Base-by-base conservation (phyloP, 2,329 filamentous ascomycete species). In the Venturia nashicola region DNA sequence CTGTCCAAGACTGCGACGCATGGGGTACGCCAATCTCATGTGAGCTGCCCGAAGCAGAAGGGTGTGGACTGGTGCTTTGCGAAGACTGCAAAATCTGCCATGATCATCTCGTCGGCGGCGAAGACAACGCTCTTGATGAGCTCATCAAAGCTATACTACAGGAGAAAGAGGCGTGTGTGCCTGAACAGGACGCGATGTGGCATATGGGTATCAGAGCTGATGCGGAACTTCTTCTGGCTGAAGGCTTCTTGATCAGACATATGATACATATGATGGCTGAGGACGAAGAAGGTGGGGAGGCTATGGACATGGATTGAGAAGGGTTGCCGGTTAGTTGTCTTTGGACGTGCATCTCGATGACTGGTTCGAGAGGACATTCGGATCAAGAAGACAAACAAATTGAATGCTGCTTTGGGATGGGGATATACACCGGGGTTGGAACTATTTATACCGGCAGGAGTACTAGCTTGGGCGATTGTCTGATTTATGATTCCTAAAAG, bases 231-330 rank as follows among this genome's bases (percentile, higher is more conserved):
- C 32, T 62, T 3, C 12, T 51, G 42, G 23, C 34, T 39, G 60
- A 62, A 2, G 44, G 44, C 1, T 39, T 62, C 14, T 44, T 62
- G 40, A 51, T 51, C 5, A 62, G 42, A 27, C 42, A 62, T 5
- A 43, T 62, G 43, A 36, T 34, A 1, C 5, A 34, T 18, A 39
- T 39, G 20, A 23, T 51, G 44, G 44, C 20, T 27, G 9, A 2
- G 42, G 43, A 62, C 14, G 59, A 42, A 27, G 51, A 57, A 36
- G 32, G 18, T 27, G 59, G 59, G 7, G 36, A 27, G 2, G 18
- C 18, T 32, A 62, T 62, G 60, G 60, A 62, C n/a, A 11, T 62
- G n/a, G 9, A 12, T 8, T 62, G 60, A 62, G 60, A 18, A n/a
- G 2, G 23, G 8, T 16, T 8, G 27, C 48, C 5, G 9, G 4